Evolutionary conservation across 192 early-diverging fungal species (phyloP), one percentile per base, ranked within the genome.

Genomic region (Chytriomyces sp.): DNA sequence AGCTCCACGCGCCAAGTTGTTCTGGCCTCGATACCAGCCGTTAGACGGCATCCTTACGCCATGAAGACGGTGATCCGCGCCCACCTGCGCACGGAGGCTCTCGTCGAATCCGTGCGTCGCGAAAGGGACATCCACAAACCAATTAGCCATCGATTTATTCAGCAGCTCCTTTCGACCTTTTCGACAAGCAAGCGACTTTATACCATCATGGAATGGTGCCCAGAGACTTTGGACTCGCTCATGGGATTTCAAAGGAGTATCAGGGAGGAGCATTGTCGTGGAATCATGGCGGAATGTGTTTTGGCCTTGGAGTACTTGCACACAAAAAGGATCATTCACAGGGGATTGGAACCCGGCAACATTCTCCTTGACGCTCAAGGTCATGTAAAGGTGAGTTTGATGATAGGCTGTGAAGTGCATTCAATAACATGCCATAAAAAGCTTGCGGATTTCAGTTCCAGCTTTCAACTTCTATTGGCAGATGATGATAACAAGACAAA

Each of bases 331-430:
- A 75, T 81, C 31, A 64, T 82, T 6, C 81, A 84, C 60, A 52
- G 77, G 3, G 77, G 79, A 38, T 36, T 85, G 4, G 78, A 85
- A 53, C 79, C 79, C 2, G 76, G 72, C 52, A 93, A 92, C 68
- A 78, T 93, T 30, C 62, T 93, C 34, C 70, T 93, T 25, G 91
- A 92, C 67, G 83, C 78, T 0, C 81, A 82, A 44, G 91, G 92
- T 3, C 91, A 93, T 63, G 80, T 91, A 55, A 91, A 90, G 72
- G 84, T 93, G 52, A 5, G 28, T 33, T 68, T n/a, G 30, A 5
- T 22, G 12, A 2, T 49, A 1, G 12, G 41, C 19, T 30, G 52
- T 0, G 14, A 2, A 57, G n/a, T 12, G 10, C 55, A 8, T 2
- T 0, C 55, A 22, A 17, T 57, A 26, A 57, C 30, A 10, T 12